phyloP scores from a whole-genome alignment of 1,139 yeast species.

The Kurtzmaniella quercitrusa region DNA sequence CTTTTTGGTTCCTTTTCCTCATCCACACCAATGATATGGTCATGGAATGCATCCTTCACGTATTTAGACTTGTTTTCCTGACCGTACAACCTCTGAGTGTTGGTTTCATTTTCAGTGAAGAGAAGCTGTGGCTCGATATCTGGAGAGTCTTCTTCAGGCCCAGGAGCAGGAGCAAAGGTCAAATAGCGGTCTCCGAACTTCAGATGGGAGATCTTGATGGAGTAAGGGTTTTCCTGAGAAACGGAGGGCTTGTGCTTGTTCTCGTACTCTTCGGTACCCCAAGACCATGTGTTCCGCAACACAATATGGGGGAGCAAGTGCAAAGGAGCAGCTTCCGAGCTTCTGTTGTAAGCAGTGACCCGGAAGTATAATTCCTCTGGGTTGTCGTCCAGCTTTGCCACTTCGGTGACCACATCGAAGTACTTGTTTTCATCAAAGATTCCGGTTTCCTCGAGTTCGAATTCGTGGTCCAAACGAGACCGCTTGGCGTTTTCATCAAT shows the following conservation, averaged over 20 bases:
- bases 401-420: slow-evolving; percentile 86
- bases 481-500: slow-evolving; percentile 66
- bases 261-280: slow-evolving; percentile 63
- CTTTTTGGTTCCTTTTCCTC: slow-evolving; percentile 35
- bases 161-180: slow-evolving; percentile 88
- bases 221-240: slow-evolving; percentile 35
- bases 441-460: slow-evolving; percentile 72
- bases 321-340: slow-evolving; percentile 79
- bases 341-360: slow-evolving; percentile 85
- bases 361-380: slow-evolving; percentile 79
- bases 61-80: slow-evolving; percentile 54
- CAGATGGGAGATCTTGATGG: slow-evolving; percentile 62
- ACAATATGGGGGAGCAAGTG: slow-evolving; percentile 84
- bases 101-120: slow-evolving; percentile 90
- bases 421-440: slow-evolving; percentile 75
- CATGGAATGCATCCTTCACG: slow-evolving; percentile 92
- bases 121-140: slow-evolving; percentile 74
- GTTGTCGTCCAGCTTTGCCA: slow-evolving; percentile 83
- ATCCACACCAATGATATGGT: slow-evolving; percentile 47
- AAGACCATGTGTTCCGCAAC: slow-evolving; percentile 90
- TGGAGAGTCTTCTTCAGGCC: slow-evolving; percentile 49
- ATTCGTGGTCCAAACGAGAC: slow-evolving; percentile 62
- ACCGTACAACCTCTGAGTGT: slow-evolving; percentile 60
- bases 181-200: slow-evolving; percentile 69
- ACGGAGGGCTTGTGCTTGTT: slow-evolving; percentile 49